These are phyloP conservation scores for Trichosporon ovoides DNA, from an alignment of 1,284 basidiomycete genomes.

Conservation along the genomic window DNA sequence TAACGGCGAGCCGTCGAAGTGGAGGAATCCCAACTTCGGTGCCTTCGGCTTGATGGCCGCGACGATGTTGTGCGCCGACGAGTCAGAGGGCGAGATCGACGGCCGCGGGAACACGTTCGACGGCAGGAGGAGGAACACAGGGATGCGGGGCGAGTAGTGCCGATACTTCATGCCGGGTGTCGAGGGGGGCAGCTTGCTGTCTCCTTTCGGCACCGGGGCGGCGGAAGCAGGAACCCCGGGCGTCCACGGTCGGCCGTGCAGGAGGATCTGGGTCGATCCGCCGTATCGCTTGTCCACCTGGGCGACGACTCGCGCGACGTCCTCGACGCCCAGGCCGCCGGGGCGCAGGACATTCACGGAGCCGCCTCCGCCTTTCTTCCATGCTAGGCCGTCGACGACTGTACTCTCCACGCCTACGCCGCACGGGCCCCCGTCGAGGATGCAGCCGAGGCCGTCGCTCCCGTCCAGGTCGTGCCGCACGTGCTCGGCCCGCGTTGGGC, in stretches of 20 bases:
- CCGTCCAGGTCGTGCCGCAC: constrained; percentile 70
- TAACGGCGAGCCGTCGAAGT: constrained; percentile 59
- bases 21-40: constrained; percentile 60
- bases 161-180: constrained; percentile 99
- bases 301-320: constrained; percentile 61
- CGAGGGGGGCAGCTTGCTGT: constrained; percentile 58
- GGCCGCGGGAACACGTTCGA: constrained; percentile 38
- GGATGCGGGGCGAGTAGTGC: constrained; percentile 88
- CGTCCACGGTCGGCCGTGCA: constrained; percentile 34
- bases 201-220: background rate
- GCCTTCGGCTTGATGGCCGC: background rate
- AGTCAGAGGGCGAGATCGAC: constrained; percentile 4
- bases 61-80: constrained; percentile 5
- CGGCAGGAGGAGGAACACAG: constrained; percentile 69
- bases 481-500: constrained; percentile 83
- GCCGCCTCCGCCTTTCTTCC: constrained; percentile 57
- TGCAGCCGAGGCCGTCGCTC: constrained; percentile 60
- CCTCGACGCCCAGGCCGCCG: constrained; percentile 88
- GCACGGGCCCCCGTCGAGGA: constrained; percentile 90
- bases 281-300: constrained; percentile 43
- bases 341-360: constrained; percentile 79
- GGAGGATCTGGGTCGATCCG: constrained; percentile 29
- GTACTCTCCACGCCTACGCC: constrained; percentile 91
- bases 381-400: constrained; percentile 74
- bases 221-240: background rate